Percentiles rank a stretch among this genome's conserved stretches.
Conservation (phyloP, 176 grass and related monocot species). For the Cenchrus fungigraminus region DNA sequence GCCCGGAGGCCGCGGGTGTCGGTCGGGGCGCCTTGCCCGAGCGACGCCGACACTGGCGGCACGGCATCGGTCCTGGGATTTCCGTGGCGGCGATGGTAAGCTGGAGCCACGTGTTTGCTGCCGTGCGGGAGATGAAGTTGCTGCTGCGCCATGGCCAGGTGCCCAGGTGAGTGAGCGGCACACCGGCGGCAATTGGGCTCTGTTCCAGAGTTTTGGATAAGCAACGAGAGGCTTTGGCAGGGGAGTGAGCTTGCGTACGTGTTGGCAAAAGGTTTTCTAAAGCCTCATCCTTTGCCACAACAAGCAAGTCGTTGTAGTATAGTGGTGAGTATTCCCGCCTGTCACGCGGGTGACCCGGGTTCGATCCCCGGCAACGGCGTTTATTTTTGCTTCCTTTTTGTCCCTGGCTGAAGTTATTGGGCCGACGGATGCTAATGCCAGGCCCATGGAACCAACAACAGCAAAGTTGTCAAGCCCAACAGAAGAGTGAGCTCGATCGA, state of each 20-base stretch:
- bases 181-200: background rate
- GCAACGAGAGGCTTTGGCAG: too few relatives aligned
- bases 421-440: too few relatives aligned
- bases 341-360: conserved; percentile 87
- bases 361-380: conserved; percentile 87
- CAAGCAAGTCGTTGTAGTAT: conserved; percentile 17
- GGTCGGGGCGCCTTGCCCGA: background rate
- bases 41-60: background rate
- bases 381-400: too few relatives aligned
- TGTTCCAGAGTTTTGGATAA: too few relatives aligned
- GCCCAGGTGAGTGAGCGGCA: background rate
- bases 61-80: background rate
- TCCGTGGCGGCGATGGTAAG: background rate
- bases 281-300: too few relatives aligned
- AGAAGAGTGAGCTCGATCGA: too few relatives aligned
- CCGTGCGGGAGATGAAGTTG: background rate
- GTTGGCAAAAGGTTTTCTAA: too few relatives aligned
- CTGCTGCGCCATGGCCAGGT: conserved; percentile 15
- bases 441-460: too few relatives aligned
- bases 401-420: too few relatives aligned
- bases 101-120: background rate
- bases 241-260: too few relatives aligned
- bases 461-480: too few relatives aligned
- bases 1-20: conserved; percentile 8
- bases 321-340: conserved; percentile 66